Base-by-base conservation (phyloP, 2,329 filamentous ascomycete species). In the Monilinia fructicola region DNA sequence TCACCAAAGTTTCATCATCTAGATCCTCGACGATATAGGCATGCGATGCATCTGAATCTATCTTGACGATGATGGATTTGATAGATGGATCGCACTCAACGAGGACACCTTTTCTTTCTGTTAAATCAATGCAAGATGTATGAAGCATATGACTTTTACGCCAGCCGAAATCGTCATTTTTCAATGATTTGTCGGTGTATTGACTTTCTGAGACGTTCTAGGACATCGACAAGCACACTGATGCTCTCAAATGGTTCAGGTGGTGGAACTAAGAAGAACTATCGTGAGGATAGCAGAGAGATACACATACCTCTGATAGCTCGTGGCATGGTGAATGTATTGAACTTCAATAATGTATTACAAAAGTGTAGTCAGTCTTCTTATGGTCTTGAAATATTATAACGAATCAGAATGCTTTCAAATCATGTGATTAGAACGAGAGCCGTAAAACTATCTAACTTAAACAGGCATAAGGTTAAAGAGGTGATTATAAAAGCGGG, bases 51-150 rank as follows among this genome's bases (percentile, higher is more conserved):
- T 85, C 81, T 73, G 81, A 85, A 78, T 94, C 89, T 72, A 94
- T 90, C 74, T 88, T 90, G 72, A 91, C 82, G 74, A 94, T 89
- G 81, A 93, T 92, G 70, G 91, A 90, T 79, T 93, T 93, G 83
- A 94, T 93, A 54, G 90, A 91, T n/a, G 91, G 89, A 76, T 94
- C 91, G 78, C 90, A 92, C 78, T 92, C 87, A 78, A 94, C 87
- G 70, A 94, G 84, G 38, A 91, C 88, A 69, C 90, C 90, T 83
- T 59, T 18, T 16, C 44, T 44, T 52, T 7, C 14, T 53, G 53
- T 65, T 35, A 65, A 35, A 42, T 10, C 3, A 40, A 16, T 50
- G 12, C n/a, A 12, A 12, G 16, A 4, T 21, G n/a, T 18, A n/a
- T 18, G 11, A 35, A 26, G 21, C 16, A 5, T 23, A 44, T 16